These are phyloP conservation scores for Centella asiatica DNA, from an alignment of 129 eudicot species.

Conservation along the genomic window DNA sequence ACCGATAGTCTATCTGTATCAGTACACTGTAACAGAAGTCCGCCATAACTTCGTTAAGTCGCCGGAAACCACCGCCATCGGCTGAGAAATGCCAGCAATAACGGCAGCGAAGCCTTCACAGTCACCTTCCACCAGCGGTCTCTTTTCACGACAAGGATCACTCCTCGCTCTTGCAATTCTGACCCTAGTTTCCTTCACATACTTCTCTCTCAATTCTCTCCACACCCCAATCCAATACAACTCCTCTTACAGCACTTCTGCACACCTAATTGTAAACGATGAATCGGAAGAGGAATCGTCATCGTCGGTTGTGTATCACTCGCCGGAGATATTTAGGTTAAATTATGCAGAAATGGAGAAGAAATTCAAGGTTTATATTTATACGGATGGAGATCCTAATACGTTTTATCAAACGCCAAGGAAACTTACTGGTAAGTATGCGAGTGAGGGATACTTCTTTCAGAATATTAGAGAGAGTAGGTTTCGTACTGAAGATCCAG, in stretches of 20 bases:
- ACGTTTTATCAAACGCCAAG: slow-evolving; percentile 93
- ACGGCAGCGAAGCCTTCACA: slow-evolving; percentile 46
- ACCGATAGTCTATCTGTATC: too few species aligned
- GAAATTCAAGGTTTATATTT: slow-evolving; percentile 76
- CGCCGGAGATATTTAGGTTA: slow-evolving; percentile 57
- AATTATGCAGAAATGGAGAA: slow-evolving; percentile 74
- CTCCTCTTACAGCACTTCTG: slow-evolving; percentile 21
- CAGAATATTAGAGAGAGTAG: slow-evolving; percentile 84
- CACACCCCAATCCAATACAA: slow-evolving; percentile 28
- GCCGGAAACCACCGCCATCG: slow-evolving; percentile 19
- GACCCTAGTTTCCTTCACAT: slow-evolving; percentile 63
- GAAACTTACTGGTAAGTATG: slow-evolving; percentile 86
- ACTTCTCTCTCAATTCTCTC: slow-evolving; percentile 58
- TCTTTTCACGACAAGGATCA: slow-evolving; percentile 54
- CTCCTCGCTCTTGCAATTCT: slow-evolving; percentile 59
- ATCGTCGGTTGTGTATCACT: slow-evolving; percentile 56
- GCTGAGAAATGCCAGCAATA: slow-evolving; percentile 28
- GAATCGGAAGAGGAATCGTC: slow-evolving; percentile 22
- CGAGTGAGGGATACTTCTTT: slow-evolving; percentile 90
- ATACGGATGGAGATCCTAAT: slow-evolving; percentile 81
- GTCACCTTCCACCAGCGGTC: slow-evolving; percentile 30
- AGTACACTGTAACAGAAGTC: too few species aligned
- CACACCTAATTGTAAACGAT: slow-evolving; percentile 17
- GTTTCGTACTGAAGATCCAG: slow-evolving; percentile 83
- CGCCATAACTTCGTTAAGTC: too few species aligned